Conservation (phyloP, 495 filamentous ascomycete species). For the Amniculicola lignicola region DNA sequence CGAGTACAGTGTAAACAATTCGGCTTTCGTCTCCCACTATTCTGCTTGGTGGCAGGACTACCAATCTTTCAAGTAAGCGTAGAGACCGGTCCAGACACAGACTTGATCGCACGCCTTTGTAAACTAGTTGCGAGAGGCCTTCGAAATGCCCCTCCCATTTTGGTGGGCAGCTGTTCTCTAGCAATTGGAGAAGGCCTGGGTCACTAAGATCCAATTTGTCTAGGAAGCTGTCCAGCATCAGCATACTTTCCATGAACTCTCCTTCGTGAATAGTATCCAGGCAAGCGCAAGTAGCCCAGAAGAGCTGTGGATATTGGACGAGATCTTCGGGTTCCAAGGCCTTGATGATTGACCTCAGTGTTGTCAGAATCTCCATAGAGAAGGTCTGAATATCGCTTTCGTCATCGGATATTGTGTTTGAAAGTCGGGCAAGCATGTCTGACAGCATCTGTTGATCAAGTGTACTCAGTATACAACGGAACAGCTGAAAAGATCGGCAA, state of each 20-base stretch:
- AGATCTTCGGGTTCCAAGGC: slow-evolving; percentile 77
- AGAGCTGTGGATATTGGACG: slow-evolving; percentile 83
- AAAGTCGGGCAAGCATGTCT: slow-evolving; percentile 90
- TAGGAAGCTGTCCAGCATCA: slow-evolving; percentile 87
- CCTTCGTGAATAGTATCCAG: slow-evolving; percentile 92
- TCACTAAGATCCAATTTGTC: slow-evolving; percentile 78
- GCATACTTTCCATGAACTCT: slow-evolving; percentile 86
- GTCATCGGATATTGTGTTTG: slow-evolving; percentile 93
- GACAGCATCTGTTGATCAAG: slow-evolving; percentile 90
- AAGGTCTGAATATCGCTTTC: slow-evolving; percentile 89
- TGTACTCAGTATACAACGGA: slow-evolving; percentile 85
- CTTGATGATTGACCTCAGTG: slow-evolving; percentile 81
- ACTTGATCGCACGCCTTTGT: slow-evolving; percentile 90
- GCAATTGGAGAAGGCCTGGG: slow-evolving; percentile 59
- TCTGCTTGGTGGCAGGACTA: slow-evolving; percentile 71
- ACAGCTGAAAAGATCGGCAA: slow-evolving; percentile 95
- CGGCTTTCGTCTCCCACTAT: slow-evolving; percentile 79
- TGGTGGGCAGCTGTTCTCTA: slow-evolving; percentile 73
- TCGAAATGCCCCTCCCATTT: slow-evolving; percentile 90
- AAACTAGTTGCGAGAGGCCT: slow-evolving; percentile 77
- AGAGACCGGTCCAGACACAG: slow-evolving; percentile 72
- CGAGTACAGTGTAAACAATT: slow-evolving; percentile 77
- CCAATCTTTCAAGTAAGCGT: slow-evolving; percentile 71
- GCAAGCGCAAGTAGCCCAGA: slow-evolving; percentile 96
- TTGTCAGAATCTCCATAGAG: slow-evolving; percentile 95